Base-by-base conservation (phyloP, 192 early-diverging fungal genomes). In the Coemansia sp. region DNA sequence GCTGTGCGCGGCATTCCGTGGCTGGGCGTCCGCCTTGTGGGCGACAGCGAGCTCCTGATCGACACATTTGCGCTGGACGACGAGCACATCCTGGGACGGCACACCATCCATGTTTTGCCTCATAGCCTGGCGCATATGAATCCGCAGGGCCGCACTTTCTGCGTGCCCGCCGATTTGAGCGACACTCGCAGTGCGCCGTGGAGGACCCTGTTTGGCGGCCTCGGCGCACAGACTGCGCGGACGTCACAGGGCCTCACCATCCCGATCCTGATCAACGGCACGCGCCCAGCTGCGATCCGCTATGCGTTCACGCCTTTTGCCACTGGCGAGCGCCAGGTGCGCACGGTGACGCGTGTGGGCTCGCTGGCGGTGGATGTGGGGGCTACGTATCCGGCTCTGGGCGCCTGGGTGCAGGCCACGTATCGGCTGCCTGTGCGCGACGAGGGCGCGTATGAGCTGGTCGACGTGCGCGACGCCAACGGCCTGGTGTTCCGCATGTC, bases 61-160 rank as follows among this genome's bases (percentile, higher is more conserved):
- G 64, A 75, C 26, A 55, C 46, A 20, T 75, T 75, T 33, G 59
- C 55, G 48, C 56, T 75, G 10, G 53, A 75, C 39, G 60, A 60
- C 11, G 72, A 63, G 33, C 74, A 70, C 25, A 77, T 77, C 44
- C 56, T 77, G 50, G 74, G 74, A 5, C 53, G 67, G 3, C 74
- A 77, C 38, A 77, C 74, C 10, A 70, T 77, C 30, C 74, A 77
- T 33, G 46, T 77, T 38, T 41, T 77, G 44, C 74, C 74, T 14
- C 67, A 70, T 52, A 70, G 74, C 45, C 17, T 70, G 34, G 63
- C 74, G 5, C 67, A 70, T 37, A 66, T 77, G 67, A 70, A 77
- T 19, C 74, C 62, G 10, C 26, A 46, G 15, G 48, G 55, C 25
- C 46, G 46, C 35, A 26, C 33, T 4, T 47, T 55, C 44, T 77